Conservation (phyloP, 305 asterid genomes). For the Fraxinus latifolia region DNA sequence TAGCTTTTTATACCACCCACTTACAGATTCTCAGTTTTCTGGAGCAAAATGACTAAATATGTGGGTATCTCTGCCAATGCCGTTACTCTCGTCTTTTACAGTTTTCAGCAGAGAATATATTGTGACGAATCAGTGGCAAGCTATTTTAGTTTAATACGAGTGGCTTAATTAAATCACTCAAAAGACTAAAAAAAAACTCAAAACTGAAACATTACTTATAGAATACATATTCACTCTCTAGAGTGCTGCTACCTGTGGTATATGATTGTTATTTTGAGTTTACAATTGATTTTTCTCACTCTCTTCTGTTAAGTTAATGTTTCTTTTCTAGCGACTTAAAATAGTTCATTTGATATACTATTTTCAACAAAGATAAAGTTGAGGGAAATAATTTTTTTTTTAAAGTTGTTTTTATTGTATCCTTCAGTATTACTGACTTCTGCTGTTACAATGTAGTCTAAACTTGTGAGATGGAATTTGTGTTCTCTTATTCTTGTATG, state of each 20-base stretch:
- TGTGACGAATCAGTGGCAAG: background rate
- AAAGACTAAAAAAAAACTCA: background rate
- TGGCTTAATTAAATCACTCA: background rate
- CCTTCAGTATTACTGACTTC: conserved; percentile 6
- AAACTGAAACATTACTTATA: background rate
- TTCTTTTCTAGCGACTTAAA: background rate
- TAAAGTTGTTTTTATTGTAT: background rate
- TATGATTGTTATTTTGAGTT: background rate
- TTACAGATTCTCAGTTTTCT: background rate
- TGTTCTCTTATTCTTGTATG: background rate
- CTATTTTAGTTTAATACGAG: background rate
- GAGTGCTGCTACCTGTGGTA: background rate
- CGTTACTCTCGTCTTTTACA: background rate
- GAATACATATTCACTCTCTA: background rate
- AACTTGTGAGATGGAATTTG: conserved; percentile 4
- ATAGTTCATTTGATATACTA: background rate
- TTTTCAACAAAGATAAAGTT: background rate
- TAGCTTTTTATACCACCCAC: background rate
- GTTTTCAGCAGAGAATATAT: background rate
- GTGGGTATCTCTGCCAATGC: background rate
- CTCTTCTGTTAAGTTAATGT: background rate
- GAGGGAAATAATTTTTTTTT: background rate
- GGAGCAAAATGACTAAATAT: background rate
- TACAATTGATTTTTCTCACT: background rate
- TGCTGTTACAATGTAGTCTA: background rate